Base-by-base conservation (phyloP, 1,284 basidiomycete genomes). In the Rhodotorula mucilaginosa region DNA sequence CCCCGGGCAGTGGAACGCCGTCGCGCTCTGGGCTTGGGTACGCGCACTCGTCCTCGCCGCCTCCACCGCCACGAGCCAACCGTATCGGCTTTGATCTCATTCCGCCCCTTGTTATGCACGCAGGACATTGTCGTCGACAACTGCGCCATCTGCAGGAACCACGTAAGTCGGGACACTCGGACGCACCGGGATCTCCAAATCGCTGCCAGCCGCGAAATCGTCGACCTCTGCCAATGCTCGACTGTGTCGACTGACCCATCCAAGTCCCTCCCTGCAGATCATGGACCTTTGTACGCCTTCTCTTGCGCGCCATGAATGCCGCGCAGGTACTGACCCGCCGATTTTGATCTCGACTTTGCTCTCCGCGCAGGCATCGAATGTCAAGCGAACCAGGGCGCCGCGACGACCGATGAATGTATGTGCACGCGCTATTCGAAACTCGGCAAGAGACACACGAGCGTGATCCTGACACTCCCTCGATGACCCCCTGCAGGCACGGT, bases 301-400 rank as follows among this genome's bases (percentile, higher is more conserved):
- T 44, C 39, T 44, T 44, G 39, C 39, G 39, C 39, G 39, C 15
- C 19, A 51, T 31, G 6, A 10, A 8, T 21, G 34, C 19, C 13
- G 39, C 39, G 19, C 26, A 47, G 26, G 23, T 5, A 12, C 64
- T 76, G 49, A 75, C n/a, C 66, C 63, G 15, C 3, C 16, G 26
- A 15, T 1, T 2, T 2, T 29, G 54, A 0, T 3, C 26, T 29
- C 5, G n/a, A 29, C 39, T 44, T 13, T 44, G 10, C 39, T 44
- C 39, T 13, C 39, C 39, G 39, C 39, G 7, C 79, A 97, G 95
- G 96, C 84, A 99, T 99, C 81, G 97, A 99, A 82, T 99, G 97
- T 82, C 97, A 99, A 82, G 97, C 97, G 52, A 99, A 99, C 82
- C 97, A 98, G 82, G 92, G 95, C 15, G 96, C 93, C 31, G 91